These are phyloP conservation scores for Rhododendron ferrugineum DNA, from an alignment of 148 eudicot species.

Conservation along the genomic window DNA sequence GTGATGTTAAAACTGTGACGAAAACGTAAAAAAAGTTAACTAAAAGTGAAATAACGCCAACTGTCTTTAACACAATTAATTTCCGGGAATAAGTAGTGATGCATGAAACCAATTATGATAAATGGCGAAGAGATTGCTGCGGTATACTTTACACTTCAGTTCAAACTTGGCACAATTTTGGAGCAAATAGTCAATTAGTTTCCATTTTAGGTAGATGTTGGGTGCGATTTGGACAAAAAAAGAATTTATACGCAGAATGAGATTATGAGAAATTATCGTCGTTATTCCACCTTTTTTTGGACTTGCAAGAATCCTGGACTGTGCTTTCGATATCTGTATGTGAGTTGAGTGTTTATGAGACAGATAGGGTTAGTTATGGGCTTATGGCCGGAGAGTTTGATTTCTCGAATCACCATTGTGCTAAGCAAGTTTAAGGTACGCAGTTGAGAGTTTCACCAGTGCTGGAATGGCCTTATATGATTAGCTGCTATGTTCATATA, in stretches of 20 bases:
- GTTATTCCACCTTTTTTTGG: neutral
- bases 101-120: neutral
- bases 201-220: neutral
- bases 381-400: neutral
- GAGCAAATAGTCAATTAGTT: neutral
- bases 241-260: neutral
- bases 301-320: neutral
- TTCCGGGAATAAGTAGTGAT: neutral
- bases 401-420: neutral
- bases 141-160: neutral
- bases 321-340: neutral
- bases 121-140: neutral
- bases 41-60: neutral
- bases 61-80: neutral
- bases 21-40: neutral
- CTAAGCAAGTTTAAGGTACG: neutral
- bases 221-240: neutral
- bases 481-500: neutral
- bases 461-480: neutral
- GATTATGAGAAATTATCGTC: neutral
- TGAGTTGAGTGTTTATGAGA: neutral
- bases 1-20: neutral
- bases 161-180: neutral
- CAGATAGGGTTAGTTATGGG: neutral
- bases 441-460: neutral